These are phyloP conservation scores for Sphaceloma murrayae DNA, from an alignment of 2,329 filamentous ascomycete species.

Conservation along the genomic window DNA sequence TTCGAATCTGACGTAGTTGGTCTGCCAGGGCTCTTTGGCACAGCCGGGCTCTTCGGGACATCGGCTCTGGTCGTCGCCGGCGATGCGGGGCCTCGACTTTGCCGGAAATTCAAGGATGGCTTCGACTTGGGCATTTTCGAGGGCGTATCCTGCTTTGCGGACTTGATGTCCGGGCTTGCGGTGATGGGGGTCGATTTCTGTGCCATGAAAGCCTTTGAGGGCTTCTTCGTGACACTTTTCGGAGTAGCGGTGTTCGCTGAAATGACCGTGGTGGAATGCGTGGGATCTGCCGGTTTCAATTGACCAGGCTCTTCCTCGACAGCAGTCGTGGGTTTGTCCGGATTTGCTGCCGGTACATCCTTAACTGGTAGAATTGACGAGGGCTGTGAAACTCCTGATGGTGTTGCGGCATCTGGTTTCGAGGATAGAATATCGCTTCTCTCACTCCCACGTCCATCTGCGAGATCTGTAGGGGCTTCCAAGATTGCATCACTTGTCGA, in stretches of 20 bases:
- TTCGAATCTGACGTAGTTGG: slow-evolving; percentile 16
- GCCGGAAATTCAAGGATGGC: slow-evolving; percentile 9
- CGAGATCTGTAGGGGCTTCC: too few species aligned
- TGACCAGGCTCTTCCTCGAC: slow-evolving; percentile 33
- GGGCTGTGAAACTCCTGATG: too few species aligned
- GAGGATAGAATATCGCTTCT: too few species aligned
- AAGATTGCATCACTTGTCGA: slow-evolving; percentile 19
- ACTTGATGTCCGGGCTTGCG: slow-evolving; percentile 17
- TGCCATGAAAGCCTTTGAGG: slow-evolving; percentile 4
- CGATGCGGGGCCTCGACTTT: slow-evolving; percentile 17
- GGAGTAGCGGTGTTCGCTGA: slow-evolving; percentile 19
- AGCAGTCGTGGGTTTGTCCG: slow-evolving; percentile 36
- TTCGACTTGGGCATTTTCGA: slow-evolving; percentile 19
- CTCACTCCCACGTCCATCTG: too few species aligned
- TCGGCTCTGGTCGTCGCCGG: slow-evolving; percentile 21
- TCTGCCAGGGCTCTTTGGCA: slow-evolving; percentile 16
- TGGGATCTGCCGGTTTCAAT: slow-evolving; percentile 21
- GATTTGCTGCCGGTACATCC: slow-evolving; percentile 30
- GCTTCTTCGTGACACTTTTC: slow-evolving; percentile 19
- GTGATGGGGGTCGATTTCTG: slow-evolving; percentile 17
- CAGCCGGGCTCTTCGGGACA: too few species aligned
- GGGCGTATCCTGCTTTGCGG: not conserved
- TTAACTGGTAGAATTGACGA: slow-evolving; percentile 20
- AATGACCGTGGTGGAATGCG: slow-evolving; percentile 17
- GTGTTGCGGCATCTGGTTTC: slow-evolving; percentile 10